Evolutionary conservation across 2,329 filamentous ascomycete species (phyloP), one percentile per base, ranked within the genome.

Genomic region (Hymenotorrendiella dingleyae): DNA sequence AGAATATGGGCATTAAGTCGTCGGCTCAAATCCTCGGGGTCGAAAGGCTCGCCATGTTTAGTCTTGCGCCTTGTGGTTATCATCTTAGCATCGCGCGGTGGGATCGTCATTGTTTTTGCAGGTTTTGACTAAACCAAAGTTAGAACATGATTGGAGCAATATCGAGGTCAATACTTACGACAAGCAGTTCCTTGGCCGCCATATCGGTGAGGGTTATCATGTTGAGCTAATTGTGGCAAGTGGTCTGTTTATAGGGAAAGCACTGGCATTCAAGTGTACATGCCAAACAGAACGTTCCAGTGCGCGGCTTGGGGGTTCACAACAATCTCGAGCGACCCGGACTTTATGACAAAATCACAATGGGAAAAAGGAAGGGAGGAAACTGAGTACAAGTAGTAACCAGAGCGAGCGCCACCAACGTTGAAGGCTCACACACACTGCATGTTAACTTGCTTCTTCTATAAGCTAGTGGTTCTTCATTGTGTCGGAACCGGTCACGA

Each of bases 1-100:
- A 65, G 67, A 11, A 76, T 61, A 14, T 80, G 70, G 9, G 67
- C 49, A 36, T 67, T 65, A 19, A 82, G 65, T 14, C 76, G 71
- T 23, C 70, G 67, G 9, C 69, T 67, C 21, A 82, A 61, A 42
- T 82, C 76, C 21, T 73, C 67, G 0, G 78, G 66, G 46, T 81
- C 76, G 34, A 80, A 64, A 14, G 67, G 64, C 23, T 65, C 49
- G 12, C 50, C 53, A 39, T 54, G 45, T 36, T 59, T 60, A 17
- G 45, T 55, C 21, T 58, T 60, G 34, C 23, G 21, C 37, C 42
- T 54, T 19, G 40, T 43, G 2, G 32, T 47, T 38, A 39, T 48
- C n/a, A 24, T 32, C 23, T 47, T 51, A 20, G 42, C 34, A 4
- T 54, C 45, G 12, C 39, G 48, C 22, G 54, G 28, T 17, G 54